Evolutionary conservation across 1,284 basidiomycete species (phyloP), one percentile per base, ranked within the genome.

Genomic region (Trichosporon sp.): DNA sequence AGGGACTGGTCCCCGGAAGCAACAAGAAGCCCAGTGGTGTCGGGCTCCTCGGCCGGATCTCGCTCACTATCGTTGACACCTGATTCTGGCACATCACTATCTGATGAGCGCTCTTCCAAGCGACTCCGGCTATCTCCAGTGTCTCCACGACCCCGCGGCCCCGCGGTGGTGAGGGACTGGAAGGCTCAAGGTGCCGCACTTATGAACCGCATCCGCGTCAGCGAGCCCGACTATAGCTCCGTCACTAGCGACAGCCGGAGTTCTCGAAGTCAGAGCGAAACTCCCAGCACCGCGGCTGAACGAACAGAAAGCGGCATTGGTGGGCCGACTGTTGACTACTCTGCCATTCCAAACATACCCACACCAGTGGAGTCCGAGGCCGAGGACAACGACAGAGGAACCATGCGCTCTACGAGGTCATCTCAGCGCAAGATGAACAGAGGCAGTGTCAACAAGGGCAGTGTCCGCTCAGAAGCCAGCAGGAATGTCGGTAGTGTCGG

Each of bases 191-290:
- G 74, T 1, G 68, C 66, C 44, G 72, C 70, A 9, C 72, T 80
- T 67, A 72, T 81, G 73, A 75, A 78, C 21, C 67, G 70, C 37
- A 77, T 80, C 44, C 72, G 74, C 49, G 73, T 68, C 25, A 68
- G 71, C 34, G 73, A 74, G 32, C 72, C 69, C 3, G 74, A 72
- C 14, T 68, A 70, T 11, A 77, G 73, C 58, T 54, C 49, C n/a
- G 70, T 63, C 4, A 75, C 72, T 2, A 72, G 69, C 52, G 73
- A 67, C 6, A 78, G 75, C 65, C 49, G 49, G 19, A 54, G 49
- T 13, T 54, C 49, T 4, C 49, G 49, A 16, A 67, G 54, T 56
- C 57, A 19, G 23, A 59, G 36, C 52, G 31, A n/a, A 29, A 59
- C 49, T 2, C 49, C 49, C 11, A 54, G 49, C 16, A 54, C 49